Conservation (phyloP, 106 monocot genomes). For the Acorus calamus region DNA sequence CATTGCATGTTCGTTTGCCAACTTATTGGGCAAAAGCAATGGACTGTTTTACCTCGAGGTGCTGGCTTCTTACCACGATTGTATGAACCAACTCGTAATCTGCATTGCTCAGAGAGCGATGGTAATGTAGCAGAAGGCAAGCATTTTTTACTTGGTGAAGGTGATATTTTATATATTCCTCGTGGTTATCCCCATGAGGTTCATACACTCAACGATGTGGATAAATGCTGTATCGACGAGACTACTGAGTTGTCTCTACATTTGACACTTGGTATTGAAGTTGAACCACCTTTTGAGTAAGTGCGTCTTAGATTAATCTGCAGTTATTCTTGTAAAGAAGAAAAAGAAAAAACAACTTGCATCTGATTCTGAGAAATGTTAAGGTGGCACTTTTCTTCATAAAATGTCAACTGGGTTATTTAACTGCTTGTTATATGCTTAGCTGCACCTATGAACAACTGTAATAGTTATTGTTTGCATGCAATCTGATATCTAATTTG, state of each 20-base stretch:
- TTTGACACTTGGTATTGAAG: conserved; percentile 85
- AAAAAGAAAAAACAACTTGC: too few relatives aligned
- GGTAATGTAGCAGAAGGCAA: conserved; percentile 7
- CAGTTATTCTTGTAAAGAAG: too few relatives aligned
- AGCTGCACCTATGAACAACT: too few relatives aligned
- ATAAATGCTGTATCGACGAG: conserved; percentile 5
- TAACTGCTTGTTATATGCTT: too few relatives aligned
- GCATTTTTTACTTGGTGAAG: conserved; percentile 36
- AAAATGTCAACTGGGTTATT: too few relatives aligned
- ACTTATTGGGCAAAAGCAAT: conserved; percentile 50
- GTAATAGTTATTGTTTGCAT: too few relatives aligned
- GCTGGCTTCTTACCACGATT: conserved; percentile 48
- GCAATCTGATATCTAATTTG: too few relatives aligned
- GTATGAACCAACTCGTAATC: conserved; percentile 35
- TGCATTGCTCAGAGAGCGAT: conserved; percentile 2
- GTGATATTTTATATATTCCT: conserved; percentile 81
- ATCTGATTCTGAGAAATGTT: too few relatives aligned
- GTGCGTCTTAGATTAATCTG: conserved; percentile 1
- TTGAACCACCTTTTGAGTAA: conserved; percentile 93
- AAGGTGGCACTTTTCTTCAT: too few relatives aligned
- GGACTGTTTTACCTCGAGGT: conserved; percentile 31
- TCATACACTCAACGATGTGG: conserved; percentile 28
- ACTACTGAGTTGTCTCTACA: conserved; percentile 45
- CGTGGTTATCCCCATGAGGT: conserved; percentile 84
- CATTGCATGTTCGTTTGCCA: conserved; percentile 94